Evolutionary conservation across 805 yeast genomes (phyloP).

Genomic region (Starmera caribaea): DNA sequence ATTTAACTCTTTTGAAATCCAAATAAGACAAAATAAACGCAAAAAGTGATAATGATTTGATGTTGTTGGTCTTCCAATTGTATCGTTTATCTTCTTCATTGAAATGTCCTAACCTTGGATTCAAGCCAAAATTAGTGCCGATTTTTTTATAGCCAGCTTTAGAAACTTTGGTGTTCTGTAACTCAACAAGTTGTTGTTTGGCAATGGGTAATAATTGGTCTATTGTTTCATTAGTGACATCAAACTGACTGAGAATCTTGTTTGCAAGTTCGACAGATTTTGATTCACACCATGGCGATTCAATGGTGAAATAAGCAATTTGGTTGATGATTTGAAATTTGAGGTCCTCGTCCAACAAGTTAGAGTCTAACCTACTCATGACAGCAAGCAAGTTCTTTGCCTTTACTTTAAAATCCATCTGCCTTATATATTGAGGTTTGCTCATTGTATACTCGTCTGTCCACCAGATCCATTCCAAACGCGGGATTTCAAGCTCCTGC

Average conservation of each 20-base stretch:
- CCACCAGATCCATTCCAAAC: conserved; percentile 9
- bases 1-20: conserved; percentile 3
- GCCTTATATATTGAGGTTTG: conserved; percentile 5
- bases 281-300: conserved; percentile 14
- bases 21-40: conserved; percentile 2
- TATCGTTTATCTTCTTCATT: conserved; percentile 5
- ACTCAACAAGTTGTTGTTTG: conserved; percentile 5
- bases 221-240: not conserved
- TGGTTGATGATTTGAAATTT: not conserved
- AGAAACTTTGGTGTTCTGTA: conserved; percentile 7
- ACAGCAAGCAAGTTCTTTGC: conserved; percentile 2
- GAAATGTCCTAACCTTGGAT: conserved; percentile 8
- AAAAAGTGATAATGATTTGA: conserved; percentile 10
- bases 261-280: not conserved
- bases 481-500: not conserved
- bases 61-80: conserved; percentile 9
- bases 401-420: conserved; percentile 5
- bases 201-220: not conserved
- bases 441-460: conserved; percentile 9
- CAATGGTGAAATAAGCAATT: conserved; percentile 1
- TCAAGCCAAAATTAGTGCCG: conserved; percentile 2
- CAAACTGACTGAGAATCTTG: not conserved
- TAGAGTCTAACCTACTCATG: not conserved
- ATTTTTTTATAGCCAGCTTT: conserved; percentile 14
- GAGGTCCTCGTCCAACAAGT: not conserved